Evolutionary conservation across 208 protist genomes (phyloP).

Genomic region (Acanthamoeba healyi): DNA sequence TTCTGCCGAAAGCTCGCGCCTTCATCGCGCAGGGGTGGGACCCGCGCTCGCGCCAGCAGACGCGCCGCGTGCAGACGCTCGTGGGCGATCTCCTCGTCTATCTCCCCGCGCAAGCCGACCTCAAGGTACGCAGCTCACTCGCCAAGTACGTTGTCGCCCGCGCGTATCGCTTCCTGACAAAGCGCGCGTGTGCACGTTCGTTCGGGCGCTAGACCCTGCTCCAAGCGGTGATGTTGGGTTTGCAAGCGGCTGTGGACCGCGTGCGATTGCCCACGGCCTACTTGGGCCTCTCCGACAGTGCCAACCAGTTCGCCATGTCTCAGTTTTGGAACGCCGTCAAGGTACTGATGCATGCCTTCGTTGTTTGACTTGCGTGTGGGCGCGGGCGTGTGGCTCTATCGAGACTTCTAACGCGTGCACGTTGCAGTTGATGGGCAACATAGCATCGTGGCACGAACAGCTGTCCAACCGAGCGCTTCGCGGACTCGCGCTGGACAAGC

Average conservation of each 20-base stretch:
- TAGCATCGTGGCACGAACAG: constrained; percentile 28
- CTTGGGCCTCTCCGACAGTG: constrained; percentile 6
- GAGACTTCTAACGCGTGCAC: background rate
- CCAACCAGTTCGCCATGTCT: constrained; percentile 22
- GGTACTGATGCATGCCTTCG: background rate
- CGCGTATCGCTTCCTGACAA: background rate
- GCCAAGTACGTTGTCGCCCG: background rate
- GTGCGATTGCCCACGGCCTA: constrained; percentile 59
- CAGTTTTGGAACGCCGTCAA: constrained; percentile 65
- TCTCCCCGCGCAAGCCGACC: background rate
- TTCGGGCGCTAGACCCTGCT: background rate
- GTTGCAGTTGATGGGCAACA: constrained; percentile 72
- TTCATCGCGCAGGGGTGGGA: constrained; percentile 44
- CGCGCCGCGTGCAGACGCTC: constrained; percentile 1
- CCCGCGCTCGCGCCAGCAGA: constrained; percentile 28
- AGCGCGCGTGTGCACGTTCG: background rate
- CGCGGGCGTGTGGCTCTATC: background rate
- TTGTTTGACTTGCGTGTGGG: too few species aligned
- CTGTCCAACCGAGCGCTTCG: constrained; percentile 54
- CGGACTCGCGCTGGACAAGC: constrained; percentile 16
- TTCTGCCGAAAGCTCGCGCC: background rate
- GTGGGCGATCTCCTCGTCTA: constrained; percentile 34
- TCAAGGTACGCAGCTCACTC: constrained; percentile 7
- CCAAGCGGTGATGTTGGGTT: background rate
- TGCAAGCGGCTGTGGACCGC: constrained; percentile 29